Evolutionary conservation across 2,329 filamentous ascomycete species (phyloP).

Genomic region (Penicillium sp.): DNA sequence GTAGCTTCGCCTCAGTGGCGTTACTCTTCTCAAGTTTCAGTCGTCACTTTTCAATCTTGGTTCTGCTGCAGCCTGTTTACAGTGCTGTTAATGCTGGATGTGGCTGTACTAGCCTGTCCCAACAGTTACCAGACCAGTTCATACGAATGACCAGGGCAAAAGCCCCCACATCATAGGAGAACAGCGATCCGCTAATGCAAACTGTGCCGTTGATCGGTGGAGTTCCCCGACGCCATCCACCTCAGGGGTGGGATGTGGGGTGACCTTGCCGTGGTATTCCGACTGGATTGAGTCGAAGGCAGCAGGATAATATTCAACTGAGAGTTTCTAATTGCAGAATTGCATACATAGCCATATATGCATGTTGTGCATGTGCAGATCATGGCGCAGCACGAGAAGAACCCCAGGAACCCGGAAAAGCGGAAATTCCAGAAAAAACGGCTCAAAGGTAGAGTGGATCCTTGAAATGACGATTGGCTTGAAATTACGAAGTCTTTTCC

Average conservation of each 20-base stretch:
- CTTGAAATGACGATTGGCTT: slow-evolving; percentile 12
- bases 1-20: slow-evolving; percentile 8
- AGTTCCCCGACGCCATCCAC: slow-evolving; percentile 4
- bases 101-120: no score
- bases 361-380: slow-evolving; percentile 1
- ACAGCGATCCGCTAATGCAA: neutral
- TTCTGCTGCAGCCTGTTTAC: neutral
- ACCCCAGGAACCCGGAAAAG: neutral
- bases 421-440: neutral
- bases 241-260: slow-evolving; percentile 4
- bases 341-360: neutral
- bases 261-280: slow-evolving; percentile 3
- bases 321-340: slow-evolving; percentile 2
- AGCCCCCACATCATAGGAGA: neutral
- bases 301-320: slow-evolving; percentile 7
- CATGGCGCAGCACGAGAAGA: neutral
- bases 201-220: slow-evolving; percentile 7
- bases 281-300: slow-evolving; percentile 4
- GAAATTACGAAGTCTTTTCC: neutral
- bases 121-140: neutral
- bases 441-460: slow-evolving; percentile 5
- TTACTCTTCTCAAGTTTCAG: neutral
- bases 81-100: neutral
- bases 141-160: neutral
- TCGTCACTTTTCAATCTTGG: slow-evolving; percentile 5